These are phyloP conservation scores for Auricularia sp. DNA, from an alignment of 768 basidiomycete genomes.

Conservation along the genomic window DNA sequence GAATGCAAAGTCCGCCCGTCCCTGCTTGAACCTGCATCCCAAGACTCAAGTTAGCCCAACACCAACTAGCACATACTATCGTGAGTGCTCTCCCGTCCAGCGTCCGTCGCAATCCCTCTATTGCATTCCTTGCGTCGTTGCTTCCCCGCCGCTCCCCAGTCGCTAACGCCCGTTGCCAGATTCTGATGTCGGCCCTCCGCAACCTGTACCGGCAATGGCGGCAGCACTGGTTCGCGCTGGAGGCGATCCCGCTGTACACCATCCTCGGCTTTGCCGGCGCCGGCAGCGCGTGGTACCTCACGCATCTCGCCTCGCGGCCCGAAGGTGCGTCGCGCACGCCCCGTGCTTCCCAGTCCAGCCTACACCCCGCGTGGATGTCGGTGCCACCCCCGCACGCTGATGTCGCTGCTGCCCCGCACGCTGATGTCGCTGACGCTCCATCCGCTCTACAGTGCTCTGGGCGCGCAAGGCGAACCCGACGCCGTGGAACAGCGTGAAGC, in stretches of 20 bases:
- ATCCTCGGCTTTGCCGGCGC: background rate
- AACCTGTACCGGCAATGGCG: background rate
- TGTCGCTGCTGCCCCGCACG: no score
- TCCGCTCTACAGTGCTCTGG: background rate
- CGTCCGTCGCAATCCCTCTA: no score
- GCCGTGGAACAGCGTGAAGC: background rate
- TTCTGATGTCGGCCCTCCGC: background rate
- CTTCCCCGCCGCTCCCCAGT: background rate
- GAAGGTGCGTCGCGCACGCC: no score
- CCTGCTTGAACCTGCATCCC: background rate
- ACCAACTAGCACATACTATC: background rate
- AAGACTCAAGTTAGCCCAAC: no score
- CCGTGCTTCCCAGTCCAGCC: no score
- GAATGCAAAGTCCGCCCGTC: no score
- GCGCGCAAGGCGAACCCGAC: background rate
- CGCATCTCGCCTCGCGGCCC: background rate
- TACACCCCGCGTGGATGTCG: no score
- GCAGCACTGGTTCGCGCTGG: background rate
- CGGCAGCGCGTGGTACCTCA: constrained; percentile 1
- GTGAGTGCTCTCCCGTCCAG: no score
- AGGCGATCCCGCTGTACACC: constrained; percentile 1
- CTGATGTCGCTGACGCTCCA: background rate
- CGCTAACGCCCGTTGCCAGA: background rate
- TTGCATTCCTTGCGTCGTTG: no score
- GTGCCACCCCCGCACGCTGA: no score